Evolutionary conservation across 805 yeast species (phyloP).

Genomic region (Metschnikowia peoriensis): DNA sequence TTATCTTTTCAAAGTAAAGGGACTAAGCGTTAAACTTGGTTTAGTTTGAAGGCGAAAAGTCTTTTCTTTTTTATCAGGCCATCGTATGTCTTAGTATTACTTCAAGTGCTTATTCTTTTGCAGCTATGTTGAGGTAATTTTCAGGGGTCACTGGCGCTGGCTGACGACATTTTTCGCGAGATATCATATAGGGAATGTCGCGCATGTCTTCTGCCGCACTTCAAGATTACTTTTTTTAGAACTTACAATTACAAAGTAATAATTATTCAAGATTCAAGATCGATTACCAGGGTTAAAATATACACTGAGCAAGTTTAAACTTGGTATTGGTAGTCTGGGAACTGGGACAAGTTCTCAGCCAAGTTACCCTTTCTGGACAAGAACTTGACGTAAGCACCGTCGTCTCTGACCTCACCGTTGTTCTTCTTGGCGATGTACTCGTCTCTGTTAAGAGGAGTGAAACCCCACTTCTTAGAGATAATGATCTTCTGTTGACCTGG

Average conservation of each 20-base stretch:
- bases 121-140: no score
- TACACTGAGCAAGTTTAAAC: constrained; percentile 27
- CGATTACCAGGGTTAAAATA: constrained; percentile 11
- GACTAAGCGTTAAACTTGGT: no score
- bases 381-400: constrained; percentile 99
- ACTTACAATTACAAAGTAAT: background rate
- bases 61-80: no score
- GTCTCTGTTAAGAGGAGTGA: constrained; percentile 98
- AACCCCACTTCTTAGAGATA: constrained; percentile 99
- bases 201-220: background rate
- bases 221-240: background rate
- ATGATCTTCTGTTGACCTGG: constrained; percentile 99
- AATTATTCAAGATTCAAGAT: constrained; percentile 5
- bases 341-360: constrained; percentile 84
- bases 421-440: constrained; percentile 93
- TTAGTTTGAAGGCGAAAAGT: no score
- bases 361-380: constrained; percentile 94
- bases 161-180: background rate
- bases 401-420: constrained; percentile 98
- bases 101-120: no score
- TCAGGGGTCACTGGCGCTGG: background rate
- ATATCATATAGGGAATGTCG: background rate
- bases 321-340: constrained; percentile 81
- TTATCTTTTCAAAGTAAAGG: no score
- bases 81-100: no score